Percentiles rank a stretch among this genome's conserved stretches.
These are phyloP conservation scores for Malus asiatica DNA, from an alignment of 306 rosid genomes.

Conservation along the genomic window DNA sequence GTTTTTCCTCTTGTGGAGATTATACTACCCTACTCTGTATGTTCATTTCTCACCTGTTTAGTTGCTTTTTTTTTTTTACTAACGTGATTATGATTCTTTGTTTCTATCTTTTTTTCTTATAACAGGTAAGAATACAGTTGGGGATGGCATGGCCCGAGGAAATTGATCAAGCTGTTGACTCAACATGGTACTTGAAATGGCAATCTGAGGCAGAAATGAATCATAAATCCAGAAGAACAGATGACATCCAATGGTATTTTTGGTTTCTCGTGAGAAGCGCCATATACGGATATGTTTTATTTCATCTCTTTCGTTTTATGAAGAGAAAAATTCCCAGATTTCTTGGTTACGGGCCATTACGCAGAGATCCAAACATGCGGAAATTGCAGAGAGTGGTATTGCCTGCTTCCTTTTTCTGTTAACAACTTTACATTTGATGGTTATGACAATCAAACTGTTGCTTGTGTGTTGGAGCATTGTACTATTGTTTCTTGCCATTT, in stretches of 20 bases:
- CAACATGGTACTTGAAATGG: conserved; percentile 86
- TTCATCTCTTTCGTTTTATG: conserved; percentile 43
- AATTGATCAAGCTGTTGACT: conserved; percentile 52
- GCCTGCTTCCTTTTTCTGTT: conserved; percentile 22
- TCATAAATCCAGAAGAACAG: conserved; percentile 42
- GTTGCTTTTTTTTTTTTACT: conserved; percentile 9
- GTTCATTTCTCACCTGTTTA: conserved; percentile 19
- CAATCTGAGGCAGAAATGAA: conserved; percentile 74
- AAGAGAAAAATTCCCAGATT: conserved; percentile 46
- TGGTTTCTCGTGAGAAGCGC: conserved; percentile 53
- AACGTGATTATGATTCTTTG: conserved; percentile 1
- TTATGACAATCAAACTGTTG: conserved; percentile 12
- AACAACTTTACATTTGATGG: conserved; percentile 5
- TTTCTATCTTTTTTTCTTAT: conserved; percentile 18
- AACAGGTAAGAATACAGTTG: conserved; percentile 56
- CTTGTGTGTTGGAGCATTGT: background rate
- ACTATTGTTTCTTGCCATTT: background rate
- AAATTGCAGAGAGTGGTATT: conserved; percentile 71
- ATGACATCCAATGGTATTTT: conserved; percentile 38
- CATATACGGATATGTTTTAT: conserved; percentile 52
- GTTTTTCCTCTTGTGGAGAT: conserved; percentile 66
- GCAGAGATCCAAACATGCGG: conserved; percentile 58
- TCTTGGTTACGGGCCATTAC: conserved; percentile 75
- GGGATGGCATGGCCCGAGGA: conserved; percentile 99
- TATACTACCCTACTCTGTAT: conserved; percentile 72